These are phyloP conservation scores for Geum urbanum DNA, from an alignment of 306 rosid species.

Conservation along the genomic window DNA sequence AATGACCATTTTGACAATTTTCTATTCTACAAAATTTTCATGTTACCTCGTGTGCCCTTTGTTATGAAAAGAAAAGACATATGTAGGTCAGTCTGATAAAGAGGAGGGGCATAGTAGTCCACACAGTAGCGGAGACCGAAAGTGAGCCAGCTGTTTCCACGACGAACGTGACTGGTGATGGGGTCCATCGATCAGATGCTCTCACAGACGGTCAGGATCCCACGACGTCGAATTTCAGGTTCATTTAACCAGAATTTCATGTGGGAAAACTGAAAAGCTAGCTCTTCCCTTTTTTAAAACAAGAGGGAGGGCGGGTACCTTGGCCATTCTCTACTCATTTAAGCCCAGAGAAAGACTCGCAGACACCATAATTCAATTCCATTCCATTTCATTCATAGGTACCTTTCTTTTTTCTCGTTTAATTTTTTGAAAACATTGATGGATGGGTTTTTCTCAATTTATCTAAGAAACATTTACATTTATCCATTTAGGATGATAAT, in stretches of 20 bases:
- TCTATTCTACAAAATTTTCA: too few species aligned
- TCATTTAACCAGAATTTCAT: slow-evolving; percentile 56
- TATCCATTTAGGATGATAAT: not conserved
- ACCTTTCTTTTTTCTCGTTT: not conserved
- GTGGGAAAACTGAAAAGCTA: slow-evolving; percentile 18
- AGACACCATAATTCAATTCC: not conserved
- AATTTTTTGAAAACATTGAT: not conserved
- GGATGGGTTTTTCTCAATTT: slow-evolving; percentile 19
- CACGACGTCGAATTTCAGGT: slow-evolving; percentile 41
- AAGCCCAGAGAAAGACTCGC: slow-evolving; percentile 3
- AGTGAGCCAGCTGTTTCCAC: slow-evolving; percentile 72
- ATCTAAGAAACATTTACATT: slow-evolving; percentile 1
- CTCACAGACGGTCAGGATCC: slow-evolving; percentile 46
- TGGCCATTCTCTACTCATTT: slow-evolving; percentile 23
- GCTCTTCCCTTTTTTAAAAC: slow-evolving; percentile 46
- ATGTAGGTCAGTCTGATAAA: slow-evolving; percentile 15
- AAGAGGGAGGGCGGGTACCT: slow-evolving; percentile 41
- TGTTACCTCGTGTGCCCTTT: slow-evolving; percentile 18
- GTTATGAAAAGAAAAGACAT: not conserved
- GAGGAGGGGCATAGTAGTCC: slow-evolving; percentile 23
- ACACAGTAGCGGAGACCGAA: slow-evolving; percentile 27
- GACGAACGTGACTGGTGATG: slow-evolving; percentile 44
- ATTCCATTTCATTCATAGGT: slow-evolving; percentile 42
- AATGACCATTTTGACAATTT: too few species aligned
- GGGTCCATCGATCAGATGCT: slow-evolving; percentile 42